Base-by-base conservation (phyloP, 768 basidiomycete genomes). In the Gloeopeniophorella convolvens region DNA sequence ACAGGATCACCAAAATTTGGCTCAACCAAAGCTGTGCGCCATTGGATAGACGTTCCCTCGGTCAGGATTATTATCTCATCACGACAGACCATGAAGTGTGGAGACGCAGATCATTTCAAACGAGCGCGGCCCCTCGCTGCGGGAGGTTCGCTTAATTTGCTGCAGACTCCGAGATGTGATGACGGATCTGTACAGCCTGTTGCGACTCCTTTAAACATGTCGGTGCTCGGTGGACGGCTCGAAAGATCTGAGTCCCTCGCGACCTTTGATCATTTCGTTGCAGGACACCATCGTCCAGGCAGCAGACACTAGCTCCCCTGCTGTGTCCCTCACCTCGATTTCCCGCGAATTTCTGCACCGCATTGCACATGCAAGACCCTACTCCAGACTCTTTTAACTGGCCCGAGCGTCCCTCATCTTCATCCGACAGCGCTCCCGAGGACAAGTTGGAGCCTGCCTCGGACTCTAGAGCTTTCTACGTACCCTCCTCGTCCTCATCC, bases 391-490 rank as follows among this genome's bases (percentile, higher is more conserved):
- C 51, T 48, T 70, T 69, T 65, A 67, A 67, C 62, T 68, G 67
- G 68, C 57, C 51, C 20, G 44, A 45, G 26, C 54, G 56, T 41
- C 45, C 55, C 42, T 55, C 47, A 31, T 56, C 51, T 27, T 51
- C n/a, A n/a, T n/a, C 61, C 61, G 56, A 60, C 58, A 57, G 62
- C 24, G 30, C 44, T 46, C 54, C 30, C 45, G 54, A 54, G 2
- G 45, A 36, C 23, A 51, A 48, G 35, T 35, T 50, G 18, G 57
- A 48, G 43, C 52, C 43, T 30, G 33, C 43, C 40, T 28, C 43
- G 13, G 47, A 44, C n/a, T 18, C 41, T 10, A 48, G 48, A 33
- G 41, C 60, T 65, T 72, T 78, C 73, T 76, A 79, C 74, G 66
- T 70, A 58, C 75, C 78, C 63, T 55, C 64, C 47, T 68, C 71